Evolutionary conservation across 2,329 filamentous ascomycete genomes (phyloP).

Genomic region (Hansfordia pulvinata): DNA sequence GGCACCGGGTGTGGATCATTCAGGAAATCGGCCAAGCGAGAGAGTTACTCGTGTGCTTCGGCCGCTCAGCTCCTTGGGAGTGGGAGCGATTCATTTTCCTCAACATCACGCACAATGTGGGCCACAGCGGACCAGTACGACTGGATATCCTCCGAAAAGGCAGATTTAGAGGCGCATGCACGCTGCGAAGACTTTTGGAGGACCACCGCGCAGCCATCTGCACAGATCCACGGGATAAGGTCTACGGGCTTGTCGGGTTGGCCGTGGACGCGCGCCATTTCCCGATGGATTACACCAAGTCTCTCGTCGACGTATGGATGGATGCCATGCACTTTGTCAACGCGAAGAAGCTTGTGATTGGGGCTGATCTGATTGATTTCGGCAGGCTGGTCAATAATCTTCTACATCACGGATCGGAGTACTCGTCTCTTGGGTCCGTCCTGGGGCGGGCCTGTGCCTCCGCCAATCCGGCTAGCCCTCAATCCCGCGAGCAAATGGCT

Average conservation of each 20-base stretch:
- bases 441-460: slow-evolving; percentile 1
- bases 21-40: slow-evolving; percentile 14
- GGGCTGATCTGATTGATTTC: slow-evolving; percentile 2
- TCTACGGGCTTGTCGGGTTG: slow-evolving; percentile 16
- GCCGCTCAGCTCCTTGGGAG: slow-evolving; percentile 1
- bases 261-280: slow-evolving; percentile 12
- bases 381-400: slow-evolving; percentile 4
- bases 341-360: not conserved
- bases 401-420: slow-evolving; percentile 1
- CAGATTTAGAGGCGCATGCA: slow-evolving; percentile 5
- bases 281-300: slow-evolving; percentile 14
- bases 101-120: slow-evolving; percentile 4
- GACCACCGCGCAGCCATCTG: slow-evolving; percentile 11
- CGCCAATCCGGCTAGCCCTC: not conserved
- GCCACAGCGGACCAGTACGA: slow-evolving; percentile 5
- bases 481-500: not conserved
- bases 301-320: slow-evolving; percentile 12
- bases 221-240: slow-evolving; percentile 14
- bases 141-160: slow-evolving; percentile 7
- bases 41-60: slow-evolving; percentile 11
- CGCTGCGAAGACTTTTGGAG: slow-evolving; percentile 9
- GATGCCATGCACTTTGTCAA: slow-evolving; percentile 14
- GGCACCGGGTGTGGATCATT: slow-evolving; percentile 12
- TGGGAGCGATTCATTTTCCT: slow-evolving; percentile 9
- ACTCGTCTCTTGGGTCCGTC: slow-evolving; percentile 1